Conservation (phyloP, 305 asterid genomes). For the Petunia hybrid region DNA sequence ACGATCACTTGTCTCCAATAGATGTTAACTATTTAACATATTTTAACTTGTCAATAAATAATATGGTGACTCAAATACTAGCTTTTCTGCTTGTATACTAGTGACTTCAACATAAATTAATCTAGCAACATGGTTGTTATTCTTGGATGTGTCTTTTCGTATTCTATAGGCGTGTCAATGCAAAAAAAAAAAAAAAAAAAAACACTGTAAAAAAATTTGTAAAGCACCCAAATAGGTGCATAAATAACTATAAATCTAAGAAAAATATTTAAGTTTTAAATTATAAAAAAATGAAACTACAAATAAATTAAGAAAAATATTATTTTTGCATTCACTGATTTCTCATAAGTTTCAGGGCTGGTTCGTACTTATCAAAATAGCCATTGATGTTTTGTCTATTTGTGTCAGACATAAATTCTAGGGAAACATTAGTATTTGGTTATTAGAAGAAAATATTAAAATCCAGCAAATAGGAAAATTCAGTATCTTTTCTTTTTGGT, state of each 20-base stretch:
- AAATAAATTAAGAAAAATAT: no score
- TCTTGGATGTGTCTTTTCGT: conserved; percentile 4
- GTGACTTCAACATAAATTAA: neutral
- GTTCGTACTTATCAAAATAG: no score
- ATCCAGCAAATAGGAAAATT: neutral
- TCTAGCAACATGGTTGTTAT: conserved; percentile 3
- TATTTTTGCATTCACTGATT: no score
- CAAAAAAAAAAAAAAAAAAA: no score
- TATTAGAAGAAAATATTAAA: no score
- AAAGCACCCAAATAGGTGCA: no score
- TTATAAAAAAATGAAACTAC: no score
- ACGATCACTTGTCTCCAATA: neutral
- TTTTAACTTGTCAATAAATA: neutral
- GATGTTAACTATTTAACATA: neutral
- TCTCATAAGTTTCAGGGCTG: no score
- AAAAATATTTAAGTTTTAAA: no score
- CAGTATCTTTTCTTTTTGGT: neutral
- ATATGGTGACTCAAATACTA: neutral
- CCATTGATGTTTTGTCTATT: neutral
- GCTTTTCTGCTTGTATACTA: neutral
- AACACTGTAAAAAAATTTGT: no score
- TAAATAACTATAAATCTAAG: no score
- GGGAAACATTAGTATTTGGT: no score
- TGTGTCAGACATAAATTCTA: neutral
- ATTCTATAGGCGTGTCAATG: neutral